Evolutionary conservation across 768 basidiomycete species (phyloP).

Genomic region (Rhodotorula toruloides): DNA sequence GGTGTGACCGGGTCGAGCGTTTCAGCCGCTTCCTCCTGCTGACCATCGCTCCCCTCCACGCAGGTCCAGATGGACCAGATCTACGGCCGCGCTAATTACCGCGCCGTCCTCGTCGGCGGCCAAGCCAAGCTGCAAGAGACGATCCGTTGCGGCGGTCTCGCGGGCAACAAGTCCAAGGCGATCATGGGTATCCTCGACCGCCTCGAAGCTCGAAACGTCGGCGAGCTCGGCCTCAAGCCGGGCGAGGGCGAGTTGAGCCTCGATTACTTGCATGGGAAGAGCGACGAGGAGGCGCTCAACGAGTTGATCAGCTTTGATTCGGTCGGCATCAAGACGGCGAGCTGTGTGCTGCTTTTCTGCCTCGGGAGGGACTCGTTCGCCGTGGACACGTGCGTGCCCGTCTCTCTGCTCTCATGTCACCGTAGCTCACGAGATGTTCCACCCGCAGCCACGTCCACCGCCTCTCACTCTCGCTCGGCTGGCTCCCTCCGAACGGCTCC

Average conservation of each 20-base stretch:
- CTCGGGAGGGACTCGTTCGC: constrained; percentile 41
- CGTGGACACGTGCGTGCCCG: constrained; percentile 39
- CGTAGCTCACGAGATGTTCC: no score
- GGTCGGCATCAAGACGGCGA: constrained; percentile 40
- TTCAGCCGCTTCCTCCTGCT: not conserved
- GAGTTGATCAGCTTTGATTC: constrained; percentile 38
- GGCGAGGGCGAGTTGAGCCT: constrained; percentile 29
- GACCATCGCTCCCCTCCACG: constrained; percentile 1
- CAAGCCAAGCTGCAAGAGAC: constrained; percentile 29
- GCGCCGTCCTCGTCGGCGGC: constrained; percentile 32
- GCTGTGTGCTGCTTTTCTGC: constrained; percentile 42
- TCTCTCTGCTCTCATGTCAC: no score
- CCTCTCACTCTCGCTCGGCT: constrained; percentile 39
- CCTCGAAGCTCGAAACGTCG: constrained; percentile 18
- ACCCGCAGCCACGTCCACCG: constrained; percentile 39
- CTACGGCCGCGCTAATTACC: constrained; percentile 38
- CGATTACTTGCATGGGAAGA: constrained; percentile 34
- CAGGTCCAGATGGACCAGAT: constrained; percentile 25
- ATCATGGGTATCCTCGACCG: constrained; percentile 36
- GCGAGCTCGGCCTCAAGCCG: not conserved
- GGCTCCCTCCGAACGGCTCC: constrained; percentile 36
- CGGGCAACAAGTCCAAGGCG: constrained; percentile 39
- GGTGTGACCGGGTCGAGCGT: not conserved
- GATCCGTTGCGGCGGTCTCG: constrained; percentile 40
- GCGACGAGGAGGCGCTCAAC: constrained; percentile 39